Conservation (phyloP, 345 rosid species). For the Microcos paniculata region DNA sequence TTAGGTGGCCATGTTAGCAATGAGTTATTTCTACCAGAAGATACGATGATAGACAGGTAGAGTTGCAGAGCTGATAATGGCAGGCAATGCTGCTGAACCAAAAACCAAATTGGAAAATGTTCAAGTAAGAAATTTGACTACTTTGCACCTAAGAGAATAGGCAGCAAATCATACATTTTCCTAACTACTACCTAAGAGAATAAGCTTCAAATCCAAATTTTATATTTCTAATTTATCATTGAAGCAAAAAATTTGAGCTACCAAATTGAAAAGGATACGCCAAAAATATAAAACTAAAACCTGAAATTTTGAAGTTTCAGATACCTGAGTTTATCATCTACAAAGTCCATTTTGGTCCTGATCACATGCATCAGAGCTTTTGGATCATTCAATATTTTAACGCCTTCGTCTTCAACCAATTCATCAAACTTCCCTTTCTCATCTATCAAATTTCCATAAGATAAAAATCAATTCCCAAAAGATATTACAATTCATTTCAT, state of each 20-base stretch:
- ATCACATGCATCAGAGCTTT: constrained; percentile 71
- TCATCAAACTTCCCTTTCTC: constrained; percentile 69
- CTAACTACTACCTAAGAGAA: too few relatives aligned
- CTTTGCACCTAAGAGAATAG: not conserved
- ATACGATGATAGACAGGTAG: not conserved
- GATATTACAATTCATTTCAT: not conserved
- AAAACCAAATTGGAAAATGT: not conserved
- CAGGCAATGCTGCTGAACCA: too few relatives aligned
- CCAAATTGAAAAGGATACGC: not conserved
- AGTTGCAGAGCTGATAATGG: not conserved
- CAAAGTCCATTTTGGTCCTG: constrained; percentile 72
- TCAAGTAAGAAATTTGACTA: not conserved
- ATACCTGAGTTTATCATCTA: constrained; percentile 72
- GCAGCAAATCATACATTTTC: not conserved
- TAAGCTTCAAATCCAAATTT: not conserved
- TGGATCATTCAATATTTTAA: constrained; percentile 64
- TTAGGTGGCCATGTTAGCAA: too few relatives aligned
- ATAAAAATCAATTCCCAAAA: not conserved
- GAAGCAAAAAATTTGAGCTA: too few relatives aligned
- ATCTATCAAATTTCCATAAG: constrained; percentile 25
- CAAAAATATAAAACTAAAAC: not conserved
- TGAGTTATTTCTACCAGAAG: not conserved
- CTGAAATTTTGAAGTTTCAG: too few relatives aligned
- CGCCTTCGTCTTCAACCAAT: constrained; percentile 63
- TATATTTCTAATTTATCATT: not conserved